Conservation (phyloP, 768 basidiomycete genomes). For the Gymnopilus junonius region DNA sequence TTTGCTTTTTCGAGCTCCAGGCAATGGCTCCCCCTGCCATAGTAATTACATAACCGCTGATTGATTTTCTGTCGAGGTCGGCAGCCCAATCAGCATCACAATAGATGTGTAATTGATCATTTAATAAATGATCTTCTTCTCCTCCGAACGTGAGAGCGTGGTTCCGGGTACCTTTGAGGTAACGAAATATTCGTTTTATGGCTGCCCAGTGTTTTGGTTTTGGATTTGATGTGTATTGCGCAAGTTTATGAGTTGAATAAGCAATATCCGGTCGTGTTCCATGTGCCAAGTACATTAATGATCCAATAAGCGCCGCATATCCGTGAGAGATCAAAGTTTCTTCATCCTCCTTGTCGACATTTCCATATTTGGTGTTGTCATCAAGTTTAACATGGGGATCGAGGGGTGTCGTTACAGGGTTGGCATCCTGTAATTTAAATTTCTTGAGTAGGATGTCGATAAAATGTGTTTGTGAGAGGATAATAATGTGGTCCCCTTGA, state of each 20-base stretch:
- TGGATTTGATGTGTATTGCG: neutral
- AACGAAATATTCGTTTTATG: neutral
- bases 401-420: constrained; percentile 29
- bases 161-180: neutral
- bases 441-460: constrained; percentile 29
- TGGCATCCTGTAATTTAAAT: constrained; percentile 26
- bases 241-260: neutral
- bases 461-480: constrained; percentile 32
- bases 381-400: constrained; percentile 30
- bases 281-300: constrained; percentile 23
- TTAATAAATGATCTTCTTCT: neutral
- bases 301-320: constrained; percentile 18
- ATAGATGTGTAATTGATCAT: neutral
- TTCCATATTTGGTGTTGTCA: neutral
- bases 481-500: constrained; percentile 20
- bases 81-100: constrained; percentile 27
- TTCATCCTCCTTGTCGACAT: constrained; percentile 2
- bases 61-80: constrained; percentile 17
- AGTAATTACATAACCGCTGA: constrained; percentile 22
- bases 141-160: neutral
- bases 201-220: neutral
- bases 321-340: neutral
- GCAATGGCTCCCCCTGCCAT: constrained; percentile 38
- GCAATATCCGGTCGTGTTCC: constrained; percentile 23
- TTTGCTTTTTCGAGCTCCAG: constrained; percentile 42